Conservation (phyloP, 208 protist genomes). For the Trypanosoma vivax region DNA sequence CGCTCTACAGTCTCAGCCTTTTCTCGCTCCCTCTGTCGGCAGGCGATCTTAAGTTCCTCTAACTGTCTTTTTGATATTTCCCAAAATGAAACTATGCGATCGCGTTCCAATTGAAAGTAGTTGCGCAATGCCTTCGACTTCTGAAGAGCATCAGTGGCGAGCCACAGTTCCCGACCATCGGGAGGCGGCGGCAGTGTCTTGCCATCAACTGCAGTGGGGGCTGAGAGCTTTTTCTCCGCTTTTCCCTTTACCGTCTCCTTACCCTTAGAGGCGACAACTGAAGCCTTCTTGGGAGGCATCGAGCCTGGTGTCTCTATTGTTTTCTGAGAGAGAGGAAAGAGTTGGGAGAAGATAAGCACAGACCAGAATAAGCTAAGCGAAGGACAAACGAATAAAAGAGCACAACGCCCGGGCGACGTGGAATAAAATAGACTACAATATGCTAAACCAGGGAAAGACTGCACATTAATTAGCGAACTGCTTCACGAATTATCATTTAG, state of each 20-base stretch:
- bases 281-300: constrained; percentile 20
- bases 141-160: constrained; percentile 88
- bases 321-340: constrained; percentile 13
- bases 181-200: constrained; percentile 7
- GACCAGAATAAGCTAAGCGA: not conserved
- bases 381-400: not conserved
- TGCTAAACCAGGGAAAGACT: not conserved
- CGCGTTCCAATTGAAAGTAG: constrained; percentile 96
- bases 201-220: constrained; percentile 14
- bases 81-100: constrained; percentile 94
- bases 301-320: constrained; percentile 11
- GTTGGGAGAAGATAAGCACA: constrained; percentile 2
- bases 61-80: constrained; percentile 93
- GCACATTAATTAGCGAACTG: not conserved
- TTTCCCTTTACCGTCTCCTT: constrained; percentile 6
- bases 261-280: not conserved
- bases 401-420: not conserved
- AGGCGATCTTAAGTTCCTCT: constrained; percentile 64
- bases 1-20: constrained; percentile 90
- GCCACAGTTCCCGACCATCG: constrained; percentile 73
- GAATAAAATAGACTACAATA: not conserved
- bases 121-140: constrained; percentile 94
- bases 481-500: not conserved
- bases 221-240: constrained; percentile 13
- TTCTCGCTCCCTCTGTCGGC: constrained; percentile 90